Percentiles rank a stretch among this genome's conserved stretches.
Evolutionary conservation across 441 rosid genomes (phyloP).

Genomic region (Pelargonium myrrhifolium): DNA sequence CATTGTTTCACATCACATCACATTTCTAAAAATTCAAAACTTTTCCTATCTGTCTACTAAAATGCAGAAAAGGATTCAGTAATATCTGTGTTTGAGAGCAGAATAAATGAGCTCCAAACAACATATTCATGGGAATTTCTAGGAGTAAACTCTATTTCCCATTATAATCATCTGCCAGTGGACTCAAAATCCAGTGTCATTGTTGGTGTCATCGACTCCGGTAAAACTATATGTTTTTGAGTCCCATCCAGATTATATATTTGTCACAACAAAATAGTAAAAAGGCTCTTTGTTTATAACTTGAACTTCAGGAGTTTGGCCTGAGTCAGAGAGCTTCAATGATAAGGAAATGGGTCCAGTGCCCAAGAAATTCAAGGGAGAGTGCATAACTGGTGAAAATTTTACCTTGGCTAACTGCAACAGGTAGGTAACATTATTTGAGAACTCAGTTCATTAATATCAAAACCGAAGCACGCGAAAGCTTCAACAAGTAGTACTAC

Average conservation of each 20-base stretch:
- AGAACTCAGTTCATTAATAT: too few species aligned
- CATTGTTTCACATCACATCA: too few species aligned
- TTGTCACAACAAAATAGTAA: too few species aligned
- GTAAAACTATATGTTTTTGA: neutral
- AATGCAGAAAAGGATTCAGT: neutral
- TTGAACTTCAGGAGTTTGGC: constrained; percentile 6
- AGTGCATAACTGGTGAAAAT: constrained; percentile 7
- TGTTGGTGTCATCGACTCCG: constrained; percentile 12
- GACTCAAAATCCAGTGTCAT: neutral
- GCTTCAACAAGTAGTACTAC: too few species aligned
- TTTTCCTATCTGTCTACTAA: neutral
- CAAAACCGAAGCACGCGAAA: too few species aligned
- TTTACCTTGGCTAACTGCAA: constrained; percentile 5
- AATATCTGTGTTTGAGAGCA: constrained; percentile 15
- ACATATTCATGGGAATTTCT: constrained; percentile 8
- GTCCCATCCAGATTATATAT: neutral
- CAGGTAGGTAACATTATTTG: neutral
- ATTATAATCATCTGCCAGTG: neutral
- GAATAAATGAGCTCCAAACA: neutral
- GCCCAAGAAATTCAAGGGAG: constrained; percentile 12
- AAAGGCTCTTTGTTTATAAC: too few species aligned
- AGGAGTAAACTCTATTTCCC: neutral
- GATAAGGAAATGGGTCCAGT: constrained; percentile 7
- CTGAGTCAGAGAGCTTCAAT: constrained; percentile 4
- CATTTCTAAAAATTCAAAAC: too few species aligned